Base-by-base conservation (phyloP, 768 basidiomycete genomes). In the Tulasnella sp. region DNA sequence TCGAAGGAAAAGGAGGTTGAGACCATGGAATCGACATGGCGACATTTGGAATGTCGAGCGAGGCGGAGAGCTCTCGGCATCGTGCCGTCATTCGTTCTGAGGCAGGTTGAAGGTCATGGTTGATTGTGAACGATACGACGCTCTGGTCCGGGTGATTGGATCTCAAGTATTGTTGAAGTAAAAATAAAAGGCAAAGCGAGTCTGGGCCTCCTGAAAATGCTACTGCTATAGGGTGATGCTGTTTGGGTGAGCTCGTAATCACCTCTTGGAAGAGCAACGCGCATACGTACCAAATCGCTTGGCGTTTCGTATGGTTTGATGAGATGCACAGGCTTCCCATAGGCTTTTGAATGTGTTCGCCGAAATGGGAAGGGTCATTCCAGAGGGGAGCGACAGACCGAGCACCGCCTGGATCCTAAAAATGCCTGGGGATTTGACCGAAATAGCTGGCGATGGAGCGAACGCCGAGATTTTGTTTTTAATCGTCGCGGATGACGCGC, bases 171-270 rank as follows among this genome's bases (percentile, higher is more conserved):
- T 80, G 73, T 52, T 89, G 83, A 48, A 95, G 85, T 19, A 95
- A 88, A 82, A 90, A 94, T 21, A 95, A 86, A 7, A 96, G 87
- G 83, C 92, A 93, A 0, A 92, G 90, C 3, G 94, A 96, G 84
- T 96, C 94, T 14, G 94, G 90, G 1, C 94, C 94, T 9, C 92
- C 94, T 16, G 94, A 95, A 84, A 91, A 91, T 31, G 92, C 94
- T 68, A 95, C 88, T 46, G 89, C 94, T 94, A 58, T 75, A 46
- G 39, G 34, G 56, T n/a, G 62, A 36, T 68, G 62, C 62, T 36
- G 18, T 68, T 14, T 36, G 14, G 62, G 62, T 68, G 62, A 68
- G 62, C 34, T 68, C 31, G 21, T 34, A 8, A 36, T 68, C 62
- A 68, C 31, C 16, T 7, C 31, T 19, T 34, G 31, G 5, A 36